Base-by-base conservation (phyloP, 2,329 filamentous ascomycete genomes). In the Apiospora saccharicola region DNA sequence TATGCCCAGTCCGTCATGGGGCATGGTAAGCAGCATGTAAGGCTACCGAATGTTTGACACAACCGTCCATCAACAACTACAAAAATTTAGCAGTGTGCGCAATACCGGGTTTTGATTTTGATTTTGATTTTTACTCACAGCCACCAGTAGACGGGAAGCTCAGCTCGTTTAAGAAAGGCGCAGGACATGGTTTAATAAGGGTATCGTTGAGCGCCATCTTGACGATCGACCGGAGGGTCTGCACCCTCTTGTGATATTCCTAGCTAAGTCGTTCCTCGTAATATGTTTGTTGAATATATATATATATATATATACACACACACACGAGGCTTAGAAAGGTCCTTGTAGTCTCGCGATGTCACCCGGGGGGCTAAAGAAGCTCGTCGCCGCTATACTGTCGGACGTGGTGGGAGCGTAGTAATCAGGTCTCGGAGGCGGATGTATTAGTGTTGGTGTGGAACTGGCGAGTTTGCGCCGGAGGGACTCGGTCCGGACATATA, bases 21-120 rank as follows among this genome's bases (percentile, higher is more conserved):
- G 81, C 96, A 99, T 74, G 96, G 96, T 72, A 99, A 83, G 81
- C 96, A 99, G 82, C 96, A 99, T 47, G 85, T 86, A 5, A 91
- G n/a, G 24, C n/a, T 5, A 16, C 26, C 44, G 19, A 69, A 8
- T 4, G 19, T 57, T 16, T 85, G 83, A 78, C 88, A 90, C 51
- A 90, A 75, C 41, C 88, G 83, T 68, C 91, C 91, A 30, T 85
- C 83, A 53, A 90, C 80, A 78, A 89, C 91, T 93, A 74, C 24
- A 70, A 43, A 46, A 34, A 43, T 57, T 86, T 75, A 85, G 84
- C 74, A 44, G 47, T 22, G 70, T 41, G 44, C 41, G 37, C 67
- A 70, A 74, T 4, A 64, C 34, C 2, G 24, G 44, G 13, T 69
- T 49, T 69, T 69, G 68, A 71, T 8, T 67, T 26, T 68, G 37